Percentiles rank a stretch among this genome's conserved stretches.
phyloP scores from a whole-genome alignment of 306 rosid genomes.

The Trifolium dubium region DNA sequence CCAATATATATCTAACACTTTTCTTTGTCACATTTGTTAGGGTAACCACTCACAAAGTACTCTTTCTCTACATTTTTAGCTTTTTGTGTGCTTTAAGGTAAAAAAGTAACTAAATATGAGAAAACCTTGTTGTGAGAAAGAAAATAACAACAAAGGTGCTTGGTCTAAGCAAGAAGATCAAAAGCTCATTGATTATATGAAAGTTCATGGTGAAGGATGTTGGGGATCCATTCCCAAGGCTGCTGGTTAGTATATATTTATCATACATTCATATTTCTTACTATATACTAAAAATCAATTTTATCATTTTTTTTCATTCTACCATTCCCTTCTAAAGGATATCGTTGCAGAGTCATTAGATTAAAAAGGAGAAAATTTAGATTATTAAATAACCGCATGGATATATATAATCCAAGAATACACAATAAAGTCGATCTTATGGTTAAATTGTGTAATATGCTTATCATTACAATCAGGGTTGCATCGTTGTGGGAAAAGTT shows the following conservation, averaged over 20 bases:
- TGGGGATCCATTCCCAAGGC: conserved; percentile 78
- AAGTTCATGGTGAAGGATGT: conserved; percentile 68
- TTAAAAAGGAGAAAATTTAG: background rate
- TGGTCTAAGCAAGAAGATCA: conserved; percentile 82
- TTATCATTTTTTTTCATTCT: background rate
- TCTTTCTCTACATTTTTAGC: conserved; percentile 20
- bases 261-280: background rate
- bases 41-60: conserved; percentile 4
- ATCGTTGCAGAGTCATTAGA: background rate
- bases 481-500: conserved; percentile 80
- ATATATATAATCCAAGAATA: background rate
- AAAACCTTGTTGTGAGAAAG: conserved; percentile 70
- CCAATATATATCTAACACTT: conserved; percentile 45
- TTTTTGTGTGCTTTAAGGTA: conserved; percentile 6
- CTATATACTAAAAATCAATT: background rate
- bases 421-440: background rate
- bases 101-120: conserved; percentile 48
- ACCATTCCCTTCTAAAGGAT: background rate
- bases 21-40: conserved; percentile 18
- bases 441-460: background rate
- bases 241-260: conserved; percentile 53
- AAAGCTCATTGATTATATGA: conserved; percentile 65
- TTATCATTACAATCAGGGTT: conserved; percentile 47
- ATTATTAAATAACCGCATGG: background rate
- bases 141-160: conserved; percentile 69